These are phyloP conservation scores for Thozetella sp. DNA, from an alignment of 495 filamentous ascomycete genomes.

Conservation along the genomic window DNA sequence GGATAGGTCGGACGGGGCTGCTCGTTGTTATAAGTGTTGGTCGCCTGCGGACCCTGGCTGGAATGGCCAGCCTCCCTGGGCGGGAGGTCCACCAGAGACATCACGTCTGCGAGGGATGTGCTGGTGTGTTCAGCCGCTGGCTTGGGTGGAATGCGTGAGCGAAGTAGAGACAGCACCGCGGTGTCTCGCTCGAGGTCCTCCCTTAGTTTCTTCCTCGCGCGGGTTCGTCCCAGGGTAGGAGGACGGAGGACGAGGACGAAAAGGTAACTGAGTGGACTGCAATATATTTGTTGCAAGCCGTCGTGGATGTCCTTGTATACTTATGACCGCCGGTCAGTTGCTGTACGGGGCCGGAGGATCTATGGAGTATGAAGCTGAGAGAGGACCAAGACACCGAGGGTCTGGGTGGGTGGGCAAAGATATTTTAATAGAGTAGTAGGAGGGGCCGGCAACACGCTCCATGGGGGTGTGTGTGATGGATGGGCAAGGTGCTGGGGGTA, in stretches of 20 bases:
- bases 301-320: neutral
- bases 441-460: neutral
- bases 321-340: neutral
- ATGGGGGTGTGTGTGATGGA: neutral
- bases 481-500: too few species aligned
- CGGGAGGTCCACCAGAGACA: slow-evolving; percentile 22
- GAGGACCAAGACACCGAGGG: neutral
- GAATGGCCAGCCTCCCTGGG: slow-evolving; percentile 9
- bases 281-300: neutral
- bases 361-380: neutral
- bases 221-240: too few species aligned
- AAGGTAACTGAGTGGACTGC: too few species aligned
- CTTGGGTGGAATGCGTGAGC: neutral
- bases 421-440: neutral
- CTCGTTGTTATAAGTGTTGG: neutral
- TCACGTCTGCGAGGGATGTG: slow-evolving; percentile 7
- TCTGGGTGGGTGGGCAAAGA: neutral
- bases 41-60: slow-evolving; percentile 2
- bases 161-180: neutral
- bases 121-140: neutral
- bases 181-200: neutral
- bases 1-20: slow-evolving; percentile 3
- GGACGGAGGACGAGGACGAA: too few species aligned
- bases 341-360: neutral
- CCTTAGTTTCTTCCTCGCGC: too few species aligned